Evolutionary conservation across 805 yeast species (phyloP), one percentile per base, ranked within the genome.

Genomic region (Pichia cephalocereana): DNA sequence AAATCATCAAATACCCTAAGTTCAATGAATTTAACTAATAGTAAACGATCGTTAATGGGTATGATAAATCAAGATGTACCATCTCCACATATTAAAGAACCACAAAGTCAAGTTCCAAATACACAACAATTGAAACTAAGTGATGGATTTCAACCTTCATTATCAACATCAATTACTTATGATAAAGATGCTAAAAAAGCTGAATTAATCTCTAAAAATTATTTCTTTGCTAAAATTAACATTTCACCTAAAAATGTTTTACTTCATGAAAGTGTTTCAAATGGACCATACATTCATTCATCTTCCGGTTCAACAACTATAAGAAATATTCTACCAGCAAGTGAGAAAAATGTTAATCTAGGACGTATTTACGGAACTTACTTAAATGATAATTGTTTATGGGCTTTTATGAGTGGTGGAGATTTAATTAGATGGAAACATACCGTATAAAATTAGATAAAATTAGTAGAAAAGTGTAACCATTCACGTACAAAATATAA

Each of bases 351-450:
- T 41, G 46, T 67, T 10, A 50, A 48, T 14, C 50, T 69, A 12
- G 72, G 72, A 4, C 48, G 71, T 23, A 45, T 69, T 39, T 52
- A 63, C 40, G 64, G 67, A 1, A 46, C 68, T 10, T 57, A 55
- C 43, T 65, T 65, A 43, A 62, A 63, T 28, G 51, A 59, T 17
- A 54, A 55, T 15, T 65, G 54, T 31, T 59, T 69, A 10, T 69
- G 73, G 73, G 66, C 66, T 1, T 65, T 65, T 49, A 56, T 62
- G 7, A 52, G 63, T 9, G 63, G 68, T 1, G 73, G 73, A 5
- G 73, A 69, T 50, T 49, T 65, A 12, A 50, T 68, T 3, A 58
- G 70, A 48, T 69, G 78, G 82, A 49, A 32, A 38, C 51, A 9
- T 14, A 34, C 17, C 12, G 17, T 6, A 7, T 9, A 30, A 26